phyloP scores from a whole-genome alignment of 2,329 filamentous ascomycete species.

The Pseudogymnoascus sp. region DNA sequence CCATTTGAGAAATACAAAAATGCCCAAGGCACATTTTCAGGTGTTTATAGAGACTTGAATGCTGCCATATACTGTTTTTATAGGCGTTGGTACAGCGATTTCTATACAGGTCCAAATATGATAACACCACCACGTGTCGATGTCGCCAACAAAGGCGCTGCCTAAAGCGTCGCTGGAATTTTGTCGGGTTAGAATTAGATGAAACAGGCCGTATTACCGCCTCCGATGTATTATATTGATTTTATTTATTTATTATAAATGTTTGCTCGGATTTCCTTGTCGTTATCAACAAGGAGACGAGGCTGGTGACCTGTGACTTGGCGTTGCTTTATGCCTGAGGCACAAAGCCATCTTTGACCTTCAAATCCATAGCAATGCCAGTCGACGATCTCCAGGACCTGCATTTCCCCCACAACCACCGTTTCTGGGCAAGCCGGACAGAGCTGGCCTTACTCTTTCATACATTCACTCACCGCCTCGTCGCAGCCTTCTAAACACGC shows the following conservation, averaged over 20 bases:
- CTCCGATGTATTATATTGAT: background rate
- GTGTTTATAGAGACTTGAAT: background rate
- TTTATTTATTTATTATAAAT: background rate
- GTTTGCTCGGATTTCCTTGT: background rate
- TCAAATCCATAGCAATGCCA: slow-evolving; percentile 8
- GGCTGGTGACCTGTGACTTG: background rate
- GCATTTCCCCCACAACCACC: slow-evolving; percentile 9
- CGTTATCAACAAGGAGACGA: background rate
- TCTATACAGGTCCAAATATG: background rate
- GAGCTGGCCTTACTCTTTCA: background rate
- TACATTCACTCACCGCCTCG: background rate
- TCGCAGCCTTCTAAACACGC: background rate
- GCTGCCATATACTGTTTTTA: background rate
- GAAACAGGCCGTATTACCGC: background rate
- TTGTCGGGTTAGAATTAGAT: background rate
- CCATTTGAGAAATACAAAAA: background rate
- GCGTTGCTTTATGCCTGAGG: background rate
- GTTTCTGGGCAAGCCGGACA: slow-evolving; percentile 6
- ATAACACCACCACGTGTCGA: slow-evolving; percentile 3
- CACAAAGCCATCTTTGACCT: slow-evolving; percentile 6
- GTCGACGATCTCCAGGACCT: slow-evolving; percentile 8
- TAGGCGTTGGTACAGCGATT: background rate
- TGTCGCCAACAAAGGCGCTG: background rate
- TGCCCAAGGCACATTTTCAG: background rate
- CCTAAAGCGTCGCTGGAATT: background rate